Base-by-base conservation (phyloP, 2,329 filamentous ascomycete genomes). In the Neophaeococcomyces aloes region DNA sequence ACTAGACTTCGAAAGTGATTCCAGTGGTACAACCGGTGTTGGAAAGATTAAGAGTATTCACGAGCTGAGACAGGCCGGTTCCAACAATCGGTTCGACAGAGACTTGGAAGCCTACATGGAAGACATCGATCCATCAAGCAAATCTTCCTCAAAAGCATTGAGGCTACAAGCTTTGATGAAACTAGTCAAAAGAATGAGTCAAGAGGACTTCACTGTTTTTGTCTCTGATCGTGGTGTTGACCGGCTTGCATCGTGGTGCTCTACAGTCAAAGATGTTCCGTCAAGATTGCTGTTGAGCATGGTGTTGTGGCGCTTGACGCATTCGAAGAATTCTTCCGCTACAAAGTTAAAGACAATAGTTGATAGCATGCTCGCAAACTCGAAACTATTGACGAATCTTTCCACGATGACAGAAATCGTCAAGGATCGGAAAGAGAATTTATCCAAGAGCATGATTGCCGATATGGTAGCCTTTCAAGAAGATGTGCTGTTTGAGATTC, bases 141-240 rank as follows among this genome's bases (percentile, higher is more conserved):
- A 62, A 29, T 66, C 69, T 13, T 56, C 61, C 13, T 70, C 71
- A 3, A 64, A 66, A 27, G 65, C 69, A 47, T 68, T 75, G 33
- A 74, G 65, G 18, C 37, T 56, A 21, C 35, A 35, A 53, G 70
- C 71, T 2, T 63, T 79, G 47, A 59, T 76, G 30, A 74, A 78
- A 42, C 59, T 80, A n/a, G 69, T 70, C 40, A 60, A 59, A 19
- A 76, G 74, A 51, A 61, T 79, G 45, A 52, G 64, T 2, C 69
- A 69, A 29, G 38, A 57, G 17, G 55, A 57, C n/a, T 63, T 65
- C 42, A 57, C 56, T n/a, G 61, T 63, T 23, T 87, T 94, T 54
- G 72, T 83, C 15, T 80, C 87, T 48, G 80, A 86, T 52, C 77
- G 78, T 5, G 76, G 83, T 44, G 83, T 86, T 48, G 73, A 78